Conservation (phyloP, 2,329 filamentous ascomycete species). For the Phoma herbarum region DNA sequence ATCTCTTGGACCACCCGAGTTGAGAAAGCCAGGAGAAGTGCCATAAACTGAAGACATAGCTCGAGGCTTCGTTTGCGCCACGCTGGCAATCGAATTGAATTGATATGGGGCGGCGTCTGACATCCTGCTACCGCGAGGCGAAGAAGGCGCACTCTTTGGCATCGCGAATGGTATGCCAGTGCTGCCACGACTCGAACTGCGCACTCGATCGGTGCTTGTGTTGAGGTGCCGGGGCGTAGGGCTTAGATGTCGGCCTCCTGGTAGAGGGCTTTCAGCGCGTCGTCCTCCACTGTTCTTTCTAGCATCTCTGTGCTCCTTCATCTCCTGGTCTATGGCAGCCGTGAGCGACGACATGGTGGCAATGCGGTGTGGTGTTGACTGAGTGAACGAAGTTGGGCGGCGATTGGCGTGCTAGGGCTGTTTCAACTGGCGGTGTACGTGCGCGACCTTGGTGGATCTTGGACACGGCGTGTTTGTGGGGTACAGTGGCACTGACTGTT, state of each 20-base stretch:
- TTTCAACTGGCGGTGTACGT: conserved; percentile 14
- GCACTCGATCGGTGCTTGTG: conserved; percentile 49
- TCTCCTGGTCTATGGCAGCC: conserved; percentile 79
- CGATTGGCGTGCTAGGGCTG: conserved; percentile 7
- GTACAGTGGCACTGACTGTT: conserved; percentile 25
- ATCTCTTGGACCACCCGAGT: conserved; percentile 36
- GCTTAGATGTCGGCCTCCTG: conserved; percentile 60
- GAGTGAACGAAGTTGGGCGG: background rate
- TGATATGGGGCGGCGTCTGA: conserved; percentile 53
- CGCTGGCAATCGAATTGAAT: conserved; percentile 56
- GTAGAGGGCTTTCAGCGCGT: conserved; percentile 39
- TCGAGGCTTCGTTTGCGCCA: conserved; percentile 52
- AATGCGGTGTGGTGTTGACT: conserved; percentile 13
- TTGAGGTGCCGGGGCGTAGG: conserved; percentile 67
- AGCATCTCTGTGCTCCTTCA: conserved; percentile 69
- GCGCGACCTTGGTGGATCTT: conserved; percentile 17
- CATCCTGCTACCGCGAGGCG: conserved; percentile 42
- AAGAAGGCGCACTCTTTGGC: conserved; percentile 36
- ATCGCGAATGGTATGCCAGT: conserved; percentile 41
- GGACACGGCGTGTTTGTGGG: conserved; percentile 31
- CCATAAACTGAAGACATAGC: conserved; percentile 58
- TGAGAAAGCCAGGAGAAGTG: conserved; percentile 34
- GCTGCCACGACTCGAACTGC: conserved; percentile 47
- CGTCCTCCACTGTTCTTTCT: conserved; percentile 40
- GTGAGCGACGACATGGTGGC: conserved; percentile 73